Base-by-base conservation (phyloP, 2,329 filamentous ascomycete species). In the Calonectria honghensis region DNA sequence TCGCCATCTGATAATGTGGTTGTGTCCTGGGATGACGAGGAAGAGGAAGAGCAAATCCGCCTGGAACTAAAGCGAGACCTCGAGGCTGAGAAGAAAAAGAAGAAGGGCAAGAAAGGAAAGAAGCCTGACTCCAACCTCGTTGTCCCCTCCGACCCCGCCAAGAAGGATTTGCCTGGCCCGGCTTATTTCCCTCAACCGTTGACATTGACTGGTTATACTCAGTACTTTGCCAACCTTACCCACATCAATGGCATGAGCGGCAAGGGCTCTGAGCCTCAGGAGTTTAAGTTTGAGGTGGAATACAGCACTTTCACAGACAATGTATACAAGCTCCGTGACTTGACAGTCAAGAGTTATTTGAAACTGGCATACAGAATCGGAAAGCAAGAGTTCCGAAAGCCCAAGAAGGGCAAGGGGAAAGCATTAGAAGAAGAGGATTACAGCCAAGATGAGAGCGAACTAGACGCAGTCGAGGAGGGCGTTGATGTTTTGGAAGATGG, bases 201-300 rank as follows among this genome's bases (percentile, higher is more conserved):
- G 48, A 94, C 95, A 0, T 88, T 96, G 75, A 89, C 94, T 4
- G 92, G 95, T 6, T 98, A 95, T 84, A 95, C 92, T 5, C 97
- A 99, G 81, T 98, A 97, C 84, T 98, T 92, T 84, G 96, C 96
- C 75, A 99, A 99, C 83, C 87, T 99, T n/a, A 98, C 96, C 0
- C 87, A 91, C 73, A 93, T 98, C 85, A 97, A 96, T 79, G 91
- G 94, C 74, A 72, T 77, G 14, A 76, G 77, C 13, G 89, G 89
- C 75, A 92, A 93, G 83, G 87, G 91, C 4, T 81, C 83, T 6
- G 86, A 91, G 77, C 91, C 93, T 4, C 90, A 88, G 54, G 86
- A 91, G 41, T 95, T 98, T 83, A 83, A 88, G 20, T 98, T 92
- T 81, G 90, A 98, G 82, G 88, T 98, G 64, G 95, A 98, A 84